A percentile compares a stretch with the other conserved stretches of the same genome.
phyloP scores from a whole-genome alignment of 805 yeast genomes.

The Kazachstania taianensis region DNA sequence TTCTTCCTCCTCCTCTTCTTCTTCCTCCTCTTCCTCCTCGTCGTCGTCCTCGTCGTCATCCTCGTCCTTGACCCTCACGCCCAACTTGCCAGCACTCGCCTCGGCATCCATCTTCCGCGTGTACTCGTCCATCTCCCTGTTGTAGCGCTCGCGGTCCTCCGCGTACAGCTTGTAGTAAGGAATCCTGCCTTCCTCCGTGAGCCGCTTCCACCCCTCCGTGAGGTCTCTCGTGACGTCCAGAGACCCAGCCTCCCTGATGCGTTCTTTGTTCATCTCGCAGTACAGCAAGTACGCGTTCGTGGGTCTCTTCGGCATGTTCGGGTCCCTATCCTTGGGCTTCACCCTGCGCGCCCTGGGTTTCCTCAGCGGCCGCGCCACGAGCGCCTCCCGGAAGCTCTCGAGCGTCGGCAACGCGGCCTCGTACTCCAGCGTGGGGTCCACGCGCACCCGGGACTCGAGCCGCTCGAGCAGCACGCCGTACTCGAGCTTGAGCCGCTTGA shows the following conservation, averaged over 20 bases:
- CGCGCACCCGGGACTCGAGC: conserved; percentile 48
- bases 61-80: not conserved
- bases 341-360: conserved; percentile 21
- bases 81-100: not conserved
- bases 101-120: conserved; percentile 4
- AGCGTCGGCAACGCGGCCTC: conserved; percentile 27
- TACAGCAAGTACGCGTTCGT: conserved; percentile 81
- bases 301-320: conserved; percentile 79
- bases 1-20: conserved; percentile 4
- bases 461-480: conserved; percentile 72
- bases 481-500: conserved; percentile 73
- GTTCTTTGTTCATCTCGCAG: conserved; percentile 79
- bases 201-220: conserved; percentile 77
- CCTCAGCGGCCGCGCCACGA: conserved; percentile 16
- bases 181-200: conserved; percentile 57
- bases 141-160: conserved; percentile 68
- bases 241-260: conserved; percentile 47
- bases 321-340: conserved; percentile 52
- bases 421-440: conserved; percentile 23
- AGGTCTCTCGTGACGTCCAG: conserved; percentile 66
- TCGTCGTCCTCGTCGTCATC: conserved; percentile 1
- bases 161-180: conserved; percentile 69
- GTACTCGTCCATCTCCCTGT: conserved; percentile 56
- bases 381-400: conserved; percentile 20
- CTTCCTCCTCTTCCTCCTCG: conserved; percentile 1